phyloP scores from a whole-genome alignment of 1,139 yeast genomes.

The Pichia sp. region DNA sequence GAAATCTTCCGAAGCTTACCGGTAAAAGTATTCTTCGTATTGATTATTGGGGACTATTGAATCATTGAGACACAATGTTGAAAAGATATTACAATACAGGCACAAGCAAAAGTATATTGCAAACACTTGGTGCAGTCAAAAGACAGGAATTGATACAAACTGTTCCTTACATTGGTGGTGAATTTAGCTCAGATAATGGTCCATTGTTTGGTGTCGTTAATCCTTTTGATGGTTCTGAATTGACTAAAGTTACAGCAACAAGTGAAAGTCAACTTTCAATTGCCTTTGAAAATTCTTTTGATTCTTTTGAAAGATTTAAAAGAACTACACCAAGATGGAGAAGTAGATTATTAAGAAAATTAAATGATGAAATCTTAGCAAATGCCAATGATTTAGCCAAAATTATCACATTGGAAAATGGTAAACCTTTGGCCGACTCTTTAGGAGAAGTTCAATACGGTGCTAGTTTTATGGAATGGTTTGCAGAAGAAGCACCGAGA shows the following conservation, averaged over 20 bases:
- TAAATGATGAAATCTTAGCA: constrained; percentile 57
- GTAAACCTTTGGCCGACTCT: constrained; percentile 74
- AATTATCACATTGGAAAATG: constrained; percentile 73
- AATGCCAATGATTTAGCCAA: constrained; percentile 70
- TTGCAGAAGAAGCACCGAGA: constrained; percentile 79
- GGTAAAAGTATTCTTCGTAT: too few relatives aligned
- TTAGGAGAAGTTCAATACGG: constrained; percentile 71
- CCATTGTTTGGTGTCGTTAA: constrained; percentile 61
- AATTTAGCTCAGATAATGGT: constrained; percentile 49
- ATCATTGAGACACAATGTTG: constrained; percentile 1
- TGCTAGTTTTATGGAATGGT: constrained; percentile 83
- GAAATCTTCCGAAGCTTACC: background rate
- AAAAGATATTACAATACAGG: constrained; percentile 7
- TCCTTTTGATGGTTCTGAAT: constrained; percentile 62
- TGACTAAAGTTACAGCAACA: constrained; percentile 54
- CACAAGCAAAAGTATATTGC: background rate
- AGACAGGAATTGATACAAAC: constrained; percentile 43
- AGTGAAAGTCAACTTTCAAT: constrained; percentile 46
- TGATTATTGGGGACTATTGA: background rate
- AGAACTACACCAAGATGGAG: constrained; percentile 58
- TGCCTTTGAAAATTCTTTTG: constrained; percentile 58
- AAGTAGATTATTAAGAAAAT: constrained; percentile 54
- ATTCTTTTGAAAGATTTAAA: constrained; percentile 54
- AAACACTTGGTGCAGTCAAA: constrained; percentile 14
- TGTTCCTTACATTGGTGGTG: constrained; percentile 62